A percentile compares a stretch with the other conserved stretches of the same genome.
These are phyloP conservation scores for Lentinula sp. DNA, from an alignment of 768 basidiomycete genomes.

Conservation along the genomic window DNA sequence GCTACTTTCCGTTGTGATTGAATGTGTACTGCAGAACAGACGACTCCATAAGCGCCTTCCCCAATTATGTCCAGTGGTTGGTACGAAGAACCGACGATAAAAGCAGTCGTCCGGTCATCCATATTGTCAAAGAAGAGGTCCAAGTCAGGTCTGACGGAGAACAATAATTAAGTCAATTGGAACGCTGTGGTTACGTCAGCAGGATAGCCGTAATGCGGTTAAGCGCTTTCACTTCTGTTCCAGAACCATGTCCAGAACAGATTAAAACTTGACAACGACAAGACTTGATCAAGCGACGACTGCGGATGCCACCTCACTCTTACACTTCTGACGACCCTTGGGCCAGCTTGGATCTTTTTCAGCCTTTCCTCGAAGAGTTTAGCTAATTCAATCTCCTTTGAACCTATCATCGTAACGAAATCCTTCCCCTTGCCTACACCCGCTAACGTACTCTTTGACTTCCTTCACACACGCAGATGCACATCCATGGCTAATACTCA, in stretches of 20 bases:
- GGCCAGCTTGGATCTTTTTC: too few species aligned
- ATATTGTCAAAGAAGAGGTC: background rate
- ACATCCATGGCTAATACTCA: too few species aligned
- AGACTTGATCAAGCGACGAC: too few species aligned
- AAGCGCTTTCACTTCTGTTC: background rate
- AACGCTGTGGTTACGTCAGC: background rate
- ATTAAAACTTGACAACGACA: too few species aligned
- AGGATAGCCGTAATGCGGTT: background rate
- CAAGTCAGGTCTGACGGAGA: background rate
- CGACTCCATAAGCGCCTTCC: constrained; percentile 93
- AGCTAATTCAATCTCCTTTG: too few species aligned
- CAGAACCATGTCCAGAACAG: background rate
- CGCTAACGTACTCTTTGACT: too few species aligned
- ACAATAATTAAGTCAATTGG: background rate
- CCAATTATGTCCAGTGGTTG: constrained; percentile 81
- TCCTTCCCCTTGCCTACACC: too few species aligned
- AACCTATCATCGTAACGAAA: too few species aligned
- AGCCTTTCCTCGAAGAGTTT: too few species aligned
- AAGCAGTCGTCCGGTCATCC: constrained; percentile 26
- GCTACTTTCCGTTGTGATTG: constrained; percentile 83
- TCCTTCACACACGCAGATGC: too few species aligned
- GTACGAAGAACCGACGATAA: constrained; percentile 53
- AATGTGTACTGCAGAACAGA: constrained; percentile 77
- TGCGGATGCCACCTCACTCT: too few species aligned
- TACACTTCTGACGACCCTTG: too few species aligned